Evolutionary conservation across 164 flowering plant species (phyloP).

Genomic region (Umbilicus rupestris): DNA sequence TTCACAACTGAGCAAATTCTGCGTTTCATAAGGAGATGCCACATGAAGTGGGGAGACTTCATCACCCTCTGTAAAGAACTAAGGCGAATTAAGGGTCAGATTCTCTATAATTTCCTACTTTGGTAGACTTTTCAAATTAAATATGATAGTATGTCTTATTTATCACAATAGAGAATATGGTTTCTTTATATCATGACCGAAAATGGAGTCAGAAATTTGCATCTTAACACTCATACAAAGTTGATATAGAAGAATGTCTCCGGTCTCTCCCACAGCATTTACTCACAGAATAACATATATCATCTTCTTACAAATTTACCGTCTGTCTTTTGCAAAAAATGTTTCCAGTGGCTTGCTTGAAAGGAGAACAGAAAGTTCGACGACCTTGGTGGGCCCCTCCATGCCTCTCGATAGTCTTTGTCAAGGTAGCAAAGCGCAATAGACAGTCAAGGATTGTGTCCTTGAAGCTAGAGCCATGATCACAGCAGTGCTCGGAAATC

Average conservation of each 20-base stretch:
- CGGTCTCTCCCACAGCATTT: background rate
- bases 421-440: conserved; percentile 74
- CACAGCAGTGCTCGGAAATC: background rate
- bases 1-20: conserved; percentile 95
- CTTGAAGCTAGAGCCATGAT: conserved; percentile 85
- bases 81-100: conserved; percentile 77
- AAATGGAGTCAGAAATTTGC: background rate
- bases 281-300: background rate
- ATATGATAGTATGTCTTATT: background rate
- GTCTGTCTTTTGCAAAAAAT: background rate
- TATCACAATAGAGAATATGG: background rate
- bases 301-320: background rate
- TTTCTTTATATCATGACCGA: too few species aligned
- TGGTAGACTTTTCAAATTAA: background rate
- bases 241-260: too few species aligned
- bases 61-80: conserved; percentile 96
- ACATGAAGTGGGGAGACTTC: conserved; percentile 99
- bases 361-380: conserved; percentile 91
- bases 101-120: background rate
- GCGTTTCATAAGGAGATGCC: conserved; percentile 86
- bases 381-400: conserved; percentile 99
- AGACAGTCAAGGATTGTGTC: conserved; percentile 90
- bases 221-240: background rate
- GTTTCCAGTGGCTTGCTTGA: conserved; percentile 81
- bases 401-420: conserved; percentile 65